phyloP scores from a whole-genome alignment of 2,329 filamentous ascomycete species.

The Xylaria digitata region DNA sequence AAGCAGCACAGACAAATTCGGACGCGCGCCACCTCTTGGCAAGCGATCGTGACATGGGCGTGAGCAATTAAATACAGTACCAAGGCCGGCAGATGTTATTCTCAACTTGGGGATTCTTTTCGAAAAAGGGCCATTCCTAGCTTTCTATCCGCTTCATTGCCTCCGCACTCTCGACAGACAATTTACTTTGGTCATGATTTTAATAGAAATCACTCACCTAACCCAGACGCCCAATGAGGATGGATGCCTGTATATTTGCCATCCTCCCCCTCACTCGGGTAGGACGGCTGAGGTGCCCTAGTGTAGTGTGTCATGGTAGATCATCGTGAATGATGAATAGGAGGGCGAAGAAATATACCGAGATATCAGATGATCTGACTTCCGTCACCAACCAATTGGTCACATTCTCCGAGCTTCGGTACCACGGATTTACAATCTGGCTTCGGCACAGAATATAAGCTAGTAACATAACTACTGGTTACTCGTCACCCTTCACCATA shows the following conservation, averaged over 20 bases:
- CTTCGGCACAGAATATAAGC: slow-evolving; percentile 12
- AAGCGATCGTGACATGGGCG: slow-evolving; percentile 22
- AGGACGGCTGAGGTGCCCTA: slow-evolving; percentile 13
- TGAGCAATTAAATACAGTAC: slow-evolving; percentile 36
- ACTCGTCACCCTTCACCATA: background rate
- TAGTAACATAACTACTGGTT: background rate
- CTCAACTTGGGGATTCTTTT: slow-evolving; percentile 6
- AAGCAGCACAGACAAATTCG: slow-evolving; percentile 29
- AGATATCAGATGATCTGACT: slow-evolving; percentile 19
- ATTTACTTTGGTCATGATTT: background rate
- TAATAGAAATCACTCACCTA: slow-evolving; percentile 5
- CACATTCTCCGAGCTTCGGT: slow-evolving; percentile 7
- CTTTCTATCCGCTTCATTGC: slow-evolving; percentile 8
- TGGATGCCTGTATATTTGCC: slow-evolving; percentile 18
- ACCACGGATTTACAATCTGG: slow-evolving; percentile 5
- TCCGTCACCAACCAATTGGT: background rate
- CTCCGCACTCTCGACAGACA: slow-evolving; percentile 7
- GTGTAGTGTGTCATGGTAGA: slow-evolving; percentile 2
- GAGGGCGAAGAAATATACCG: slow-evolving; percentile 5
- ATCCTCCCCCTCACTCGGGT: slow-evolving; percentile 21
- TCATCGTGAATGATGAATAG: slow-evolving; percentile 5
- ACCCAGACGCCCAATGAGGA: slow-evolving; percentile 17
- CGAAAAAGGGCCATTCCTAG: background rate
- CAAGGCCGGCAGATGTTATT: slow-evolving; percentile 41
- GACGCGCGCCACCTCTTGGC: slow-evolving; percentile 37